Base-by-base conservation (phyloP, 2,329 filamentous ascomycete species). In the Apiospora hydei region DNA sequence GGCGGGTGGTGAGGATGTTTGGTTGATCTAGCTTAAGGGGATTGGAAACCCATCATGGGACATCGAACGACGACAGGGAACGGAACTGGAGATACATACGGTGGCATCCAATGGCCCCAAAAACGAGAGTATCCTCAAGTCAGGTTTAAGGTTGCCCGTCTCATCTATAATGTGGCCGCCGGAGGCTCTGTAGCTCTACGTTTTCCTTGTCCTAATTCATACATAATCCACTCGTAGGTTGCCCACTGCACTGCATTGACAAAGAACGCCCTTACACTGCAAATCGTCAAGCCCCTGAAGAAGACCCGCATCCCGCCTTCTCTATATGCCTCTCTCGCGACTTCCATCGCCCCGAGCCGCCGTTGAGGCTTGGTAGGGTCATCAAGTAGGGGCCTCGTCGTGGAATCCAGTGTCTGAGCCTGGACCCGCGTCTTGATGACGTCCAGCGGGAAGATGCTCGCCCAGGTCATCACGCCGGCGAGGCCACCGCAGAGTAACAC, bases 221-320 rank as follows among this genome's bases (percentile, higher is more conserved):
- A 79, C 93, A 98, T 96, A 78, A 94, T 89, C 91, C 93, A 94
- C 83, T 98, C 95, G 80, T 98, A 98, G 7, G 94, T 90, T 34
- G 93, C 92, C 95, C 95, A 98, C 84, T 95, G 87, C n/a, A 94
- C 93, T 2, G 96, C 95, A 84, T 98, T 98, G 51, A 98, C 96
- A 70, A 97, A 85, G 80, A 98, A 98, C 0, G 96, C 96, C 76
- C 96, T 87, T 11, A 93, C 83, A 81, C 94, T 97, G 81, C 96
- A 98, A 44, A 98, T 87, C 0, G 91, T 90, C 57, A 98, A 81
- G 0, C 93, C 93, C 43, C 90, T 86, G 79, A 94, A 95, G 82
- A 95, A 95, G 1, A 90, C 86, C 44, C 83, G 81, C 11, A 86
- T 47, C 0, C 93, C 93, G 43, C 89, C 91, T 61, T 87, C 84